Evolutionary conservation across 2,329 filamentous ascomycete species (phyloP).

Genomic region (Exophiala lecanii-corni): DNA sequence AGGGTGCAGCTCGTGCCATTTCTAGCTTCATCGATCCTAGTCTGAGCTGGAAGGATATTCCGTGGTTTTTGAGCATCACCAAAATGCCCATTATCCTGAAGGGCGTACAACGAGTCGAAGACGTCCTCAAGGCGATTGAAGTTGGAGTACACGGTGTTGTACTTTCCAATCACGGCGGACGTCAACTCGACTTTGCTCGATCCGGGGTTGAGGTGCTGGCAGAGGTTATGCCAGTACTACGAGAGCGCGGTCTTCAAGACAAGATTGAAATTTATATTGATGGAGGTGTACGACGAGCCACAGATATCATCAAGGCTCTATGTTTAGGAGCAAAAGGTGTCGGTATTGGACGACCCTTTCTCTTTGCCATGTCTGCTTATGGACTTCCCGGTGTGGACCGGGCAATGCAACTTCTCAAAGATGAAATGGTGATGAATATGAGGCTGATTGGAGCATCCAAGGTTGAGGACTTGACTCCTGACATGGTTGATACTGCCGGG

Average conservation of each 20-base stretch:
- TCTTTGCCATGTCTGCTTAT: conserved; percentile 94
- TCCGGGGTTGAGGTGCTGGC: conserved; percentile 86
- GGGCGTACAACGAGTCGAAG: conserved; percentile 92
- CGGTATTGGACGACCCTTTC: conserved; percentile 88
- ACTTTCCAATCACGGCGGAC: conserved; percentile 90
- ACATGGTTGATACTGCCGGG: conserved; percentile 72
- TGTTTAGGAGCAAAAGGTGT: conserved; percentile 89
- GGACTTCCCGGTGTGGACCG: conserved; percentile 81
- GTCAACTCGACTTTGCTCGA: conserved; percentile 87
- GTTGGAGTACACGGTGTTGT: conserved; percentile 82
- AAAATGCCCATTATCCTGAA: conserved; percentile 95
- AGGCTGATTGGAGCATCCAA: conserved; percentile 75
- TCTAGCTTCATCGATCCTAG: conserved; percentile 93
- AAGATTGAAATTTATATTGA: conserved; percentile 86
- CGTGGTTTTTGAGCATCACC: conserved; percentile 88
- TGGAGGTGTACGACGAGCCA: conserved; percentile 82
- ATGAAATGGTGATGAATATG: conserved; percentile 99
- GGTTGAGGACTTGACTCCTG: conserved; percentile 73
- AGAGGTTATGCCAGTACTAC: conserved; percentile 85
- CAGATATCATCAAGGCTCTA: conserved; percentile 91
- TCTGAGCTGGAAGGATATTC: conserved; percentile 89
- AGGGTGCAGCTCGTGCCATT: conserved; percentile 91
- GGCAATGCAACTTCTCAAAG: conserved; percentile 86
- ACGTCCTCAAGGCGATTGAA: conserved; percentile 83
- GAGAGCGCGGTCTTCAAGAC: conserved; percentile 66